Evolutionary conservation across 305 asterid species (phyloP), one percentile per base, ranked within the genome.

Genomic region (Fraxinus greggii): DNA sequence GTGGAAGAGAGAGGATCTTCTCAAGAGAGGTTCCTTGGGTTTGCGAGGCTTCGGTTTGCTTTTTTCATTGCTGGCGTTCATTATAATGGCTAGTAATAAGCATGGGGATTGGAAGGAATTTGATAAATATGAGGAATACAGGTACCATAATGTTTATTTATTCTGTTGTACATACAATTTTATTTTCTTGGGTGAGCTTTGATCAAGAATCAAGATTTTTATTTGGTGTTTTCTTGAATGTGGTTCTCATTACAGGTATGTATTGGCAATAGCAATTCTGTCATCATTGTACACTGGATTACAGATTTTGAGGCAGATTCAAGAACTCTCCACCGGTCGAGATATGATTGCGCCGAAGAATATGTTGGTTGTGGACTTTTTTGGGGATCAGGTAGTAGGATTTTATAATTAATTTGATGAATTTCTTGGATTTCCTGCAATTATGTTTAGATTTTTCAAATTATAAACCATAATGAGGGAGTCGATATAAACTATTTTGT

Each of bases 31-130:
- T 10, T 87, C 88, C 0, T 56, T 90, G 76, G 89, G 84, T 24
- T 83, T 83, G 35, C 93, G 91, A 4, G 90, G 75, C 13, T 32
- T 86, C 63, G 89, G 84, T 21, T 82, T 91, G 54, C 9, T 94
- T 59, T 91, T 90, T 86, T 94, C 98, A 7, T 85, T 88, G 85
- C 87, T 94, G 61, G 90, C 97, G 51, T 93, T 93, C 84, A 73
- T 94, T 77, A 84, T 94, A 75, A 91, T 92, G 98, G 96, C 92
- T 1, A 89, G 83, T 74, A 94, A 94, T 56, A 72, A 83, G 24
- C 97, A 94, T 75, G 97, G 98, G 23, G 92, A 89, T 40, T 83
- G 97, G 92, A 80, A 32, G 83, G 80, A 89, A 2, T 93, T 93
- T 76, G 91, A 89, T 80, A 65, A 35, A 32, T 94, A 93, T 65